Percentiles rank a stretch among this genome's conserved stretches.
These are phyloP conservation scores for Suillus occidentalis DNA, from an alignment of 768 basidiomycete genomes.

Conservation along the genomic window DNA sequence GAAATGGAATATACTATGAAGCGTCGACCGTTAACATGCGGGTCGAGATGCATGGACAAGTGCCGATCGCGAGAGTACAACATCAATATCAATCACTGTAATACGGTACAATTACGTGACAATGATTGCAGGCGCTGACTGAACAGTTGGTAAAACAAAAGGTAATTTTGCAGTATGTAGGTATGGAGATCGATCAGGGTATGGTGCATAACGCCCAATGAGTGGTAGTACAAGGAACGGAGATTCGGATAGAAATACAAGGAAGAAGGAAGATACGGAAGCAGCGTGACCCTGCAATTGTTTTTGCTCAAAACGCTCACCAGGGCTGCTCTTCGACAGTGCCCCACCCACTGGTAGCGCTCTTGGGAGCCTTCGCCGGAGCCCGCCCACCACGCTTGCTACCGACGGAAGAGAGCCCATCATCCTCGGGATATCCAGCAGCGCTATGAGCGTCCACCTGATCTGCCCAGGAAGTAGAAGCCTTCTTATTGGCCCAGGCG, in stretches of 20 bases:
- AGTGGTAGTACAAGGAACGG: background rate
- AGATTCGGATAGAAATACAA: background rate
- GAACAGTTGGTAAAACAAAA: background rate
- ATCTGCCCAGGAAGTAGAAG: slow-evolving; percentile 29
- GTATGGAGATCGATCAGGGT: background rate
- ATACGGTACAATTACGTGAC: background rate
- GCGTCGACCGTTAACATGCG: no score
- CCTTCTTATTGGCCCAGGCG: background rate
- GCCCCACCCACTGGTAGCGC: slow-evolving; percentile 29
- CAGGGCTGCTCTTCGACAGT: slow-evolving; percentile 22
- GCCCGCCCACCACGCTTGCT: slow-evolving; percentile 15
- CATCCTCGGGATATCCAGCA: slow-evolving; percentile 3
- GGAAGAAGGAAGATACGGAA: background rate
- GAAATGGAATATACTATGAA: no score
- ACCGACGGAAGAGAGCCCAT: slow-evolving; percentile 4
- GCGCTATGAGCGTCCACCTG: slow-evolving; percentile 23
- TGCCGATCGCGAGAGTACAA: background rate
- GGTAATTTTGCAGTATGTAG: background rate
- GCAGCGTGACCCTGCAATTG: no score
- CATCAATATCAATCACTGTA: background rate
- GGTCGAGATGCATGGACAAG: background rate
- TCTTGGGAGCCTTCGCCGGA: slow-evolving; percentile 11
- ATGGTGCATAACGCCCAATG: background rate
- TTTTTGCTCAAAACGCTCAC: slow-evolving; percentile 10
- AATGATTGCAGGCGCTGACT: background rate